Base-by-base conservation (phyloP, 495 filamentous ascomycete genomes). In the Recurvomyces mirabilis region DNA sequence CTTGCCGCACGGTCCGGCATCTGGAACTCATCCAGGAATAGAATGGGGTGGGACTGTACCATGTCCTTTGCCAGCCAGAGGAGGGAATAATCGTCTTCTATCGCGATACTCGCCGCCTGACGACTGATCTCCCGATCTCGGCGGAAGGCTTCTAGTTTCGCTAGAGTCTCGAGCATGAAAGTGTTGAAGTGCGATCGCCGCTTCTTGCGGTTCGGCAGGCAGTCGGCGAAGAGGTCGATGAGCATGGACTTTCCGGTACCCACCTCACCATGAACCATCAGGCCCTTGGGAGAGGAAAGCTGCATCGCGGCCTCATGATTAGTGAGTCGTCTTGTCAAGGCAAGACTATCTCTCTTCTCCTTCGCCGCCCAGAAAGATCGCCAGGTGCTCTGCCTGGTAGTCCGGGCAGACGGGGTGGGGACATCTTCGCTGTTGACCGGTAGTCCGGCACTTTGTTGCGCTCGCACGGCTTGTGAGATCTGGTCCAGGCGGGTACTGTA, bases 21-120 rank as follows among this genome's bases (percentile, higher is more conserved):
- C 52, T 86, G 80, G 49, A 85, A 84, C 53, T 86, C 79, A 47
- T 84, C 79, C 1, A 84, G 60, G 38, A 85, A 86, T 1, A 84
- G 57, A 41, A 84, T 80, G 1, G 80, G 81, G 20, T 74, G 76
- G 19, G 70, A 74, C 50, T 76, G 66, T 10, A 81, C 69, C 60
- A 81, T 68, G 29, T 84, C 77, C 41, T 76, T 73, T 4, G 80
- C 82, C 38, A 82, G 64, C 67, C 71, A 74, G 2, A 87, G 58
- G 15, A 84, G 57, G 0, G 74, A 75, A 52, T 82, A 71, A 43
- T 82, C 77, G 1, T 73, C 64, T 42, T 65, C 52, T 3, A 57
- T 55, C 29, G 40, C 53, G 4, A 11, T 10, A 7, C 32, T 35
- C 6, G 30, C 13, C 11, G 21, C 22, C n/a, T n/a, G n/a, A n/a